Evolutionary conservation across 1,284 basidiomycete species (phyloP), one percentile per base, ranked within the genome.

Genomic region (Malassezia vespertilionis): DNA sequence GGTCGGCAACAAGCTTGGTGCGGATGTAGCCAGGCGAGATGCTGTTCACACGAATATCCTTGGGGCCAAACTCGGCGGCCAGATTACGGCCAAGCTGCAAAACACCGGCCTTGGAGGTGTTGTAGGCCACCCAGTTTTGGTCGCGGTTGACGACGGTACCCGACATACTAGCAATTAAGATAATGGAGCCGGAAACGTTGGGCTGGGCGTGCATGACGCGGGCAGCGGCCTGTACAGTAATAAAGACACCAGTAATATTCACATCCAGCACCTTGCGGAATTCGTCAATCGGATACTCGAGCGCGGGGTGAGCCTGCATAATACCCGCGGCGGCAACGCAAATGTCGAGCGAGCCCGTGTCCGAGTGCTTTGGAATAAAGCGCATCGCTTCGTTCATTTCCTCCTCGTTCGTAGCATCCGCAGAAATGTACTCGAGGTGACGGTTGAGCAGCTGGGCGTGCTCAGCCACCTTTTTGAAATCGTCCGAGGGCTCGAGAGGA

Each of bases 141-240:
- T 60, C 84, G 72, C 74, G 79, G 74, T 87, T 87, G 43, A 84
- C 84, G 57, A 88, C 80, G 42, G 80, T 80, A 14, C 84, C 86
- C 35, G 82, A 84, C 83, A 89, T 87, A 50, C 83, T 86, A 18
- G 83, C 86, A 58, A 88, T 81, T 54, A 86, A 72, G 55, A 86
- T 78, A 56, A 89, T 85, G 58, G 83, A 86, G 1, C 84, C 86
- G 12, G 76, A 75, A n/a, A 75, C 78, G 5, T 79, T 78, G 56
- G 81, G 83, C 23, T 79, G 76, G 15, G 68, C 74, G 53, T 63
- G 52, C 82, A 84, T 86, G 71, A 83, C 79, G 46, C 79, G 75
- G 6, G 83, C 84, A 9, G 81, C 84, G 0, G 82, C 82, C 65
- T 85, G 83, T 6, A 83, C 82, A 7, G 83, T 83, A 62, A 80